Percentiles rank a stretch among this genome's conserved stretches.
phyloP scores from a whole-genome alignment of 1,284 basidiomycete genomes.

The Fistulina hepatica region DNA sequence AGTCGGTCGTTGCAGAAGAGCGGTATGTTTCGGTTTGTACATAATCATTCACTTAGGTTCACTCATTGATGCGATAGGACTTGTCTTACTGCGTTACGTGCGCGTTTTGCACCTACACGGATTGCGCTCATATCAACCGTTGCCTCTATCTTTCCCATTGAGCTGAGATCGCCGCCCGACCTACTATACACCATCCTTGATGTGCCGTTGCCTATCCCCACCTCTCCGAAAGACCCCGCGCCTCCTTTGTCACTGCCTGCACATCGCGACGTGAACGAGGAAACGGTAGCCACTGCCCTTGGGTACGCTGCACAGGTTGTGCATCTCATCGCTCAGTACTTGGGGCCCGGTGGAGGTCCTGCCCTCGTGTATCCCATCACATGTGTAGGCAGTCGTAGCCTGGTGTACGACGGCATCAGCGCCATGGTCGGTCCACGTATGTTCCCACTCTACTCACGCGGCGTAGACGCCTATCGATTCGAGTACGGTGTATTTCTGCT shows the following conservation, averaged over 20 bases:
- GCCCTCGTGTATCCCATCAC: conserved; percentile 86
- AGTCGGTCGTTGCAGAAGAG: conserved; percentile 30
- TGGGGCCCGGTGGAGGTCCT: conserved; percentile 61
- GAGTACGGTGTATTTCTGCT: conserved; percentile 96
- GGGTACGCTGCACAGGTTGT: conserved; percentile 83
- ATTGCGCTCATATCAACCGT: conserved; percentile 67
- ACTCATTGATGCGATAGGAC: conserved; percentile 14
- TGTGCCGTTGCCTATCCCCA: conserved; percentile 78
- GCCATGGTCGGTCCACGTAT: conserved; percentile 89
- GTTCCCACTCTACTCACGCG: conserved; percentile 91
- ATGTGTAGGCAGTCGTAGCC: conserved; percentile 76
- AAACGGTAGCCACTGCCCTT: conserved; percentile 73
- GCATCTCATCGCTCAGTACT: conserved; percentile 70
- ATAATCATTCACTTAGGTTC: conserved; percentile 2
- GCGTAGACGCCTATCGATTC: conserved; percentile 93
- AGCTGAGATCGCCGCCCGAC: conserved; percentile 69
- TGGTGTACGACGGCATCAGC: conserved; percentile 84
- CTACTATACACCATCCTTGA: conserved; percentile 77
- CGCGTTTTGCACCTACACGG: conserved; percentile 43
- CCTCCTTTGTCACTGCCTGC: conserved; percentile 66
- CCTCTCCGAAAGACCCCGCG: conserved; percentile 65
- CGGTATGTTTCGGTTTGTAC: conserved; percentile 26
- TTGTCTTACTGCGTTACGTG: conserved; percentile 31
- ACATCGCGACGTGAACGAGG: conserved; percentile 70
- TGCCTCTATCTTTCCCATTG: conserved; percentile 79